Percentiles rank a stretch among this genome's conserved stretches.
Evolutionary conservation across 768 basidiomycete genomes (phyloP).

Genomic region (Termitomyces sp.): DNA sequence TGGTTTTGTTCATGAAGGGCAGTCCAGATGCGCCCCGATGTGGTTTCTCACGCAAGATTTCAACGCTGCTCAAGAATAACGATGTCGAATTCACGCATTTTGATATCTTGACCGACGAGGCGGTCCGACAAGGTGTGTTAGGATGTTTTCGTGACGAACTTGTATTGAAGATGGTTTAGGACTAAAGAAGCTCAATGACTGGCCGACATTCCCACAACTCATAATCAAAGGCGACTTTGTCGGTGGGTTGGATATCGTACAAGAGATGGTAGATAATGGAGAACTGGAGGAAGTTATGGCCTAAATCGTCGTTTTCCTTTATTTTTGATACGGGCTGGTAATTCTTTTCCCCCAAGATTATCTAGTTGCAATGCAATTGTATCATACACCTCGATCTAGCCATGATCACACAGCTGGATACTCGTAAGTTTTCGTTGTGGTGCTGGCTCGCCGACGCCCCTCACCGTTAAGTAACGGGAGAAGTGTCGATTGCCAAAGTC

Average conservation of each 20-base stretch:
- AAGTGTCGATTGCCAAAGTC: no score
- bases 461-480: no score
- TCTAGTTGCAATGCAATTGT: not conserved
- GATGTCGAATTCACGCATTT: conserved; percentile 67
- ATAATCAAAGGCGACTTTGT: conserved; percentile 88
- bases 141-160: not conserved
- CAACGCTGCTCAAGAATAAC: conserved; percentile 58
- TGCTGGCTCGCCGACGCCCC: no score
- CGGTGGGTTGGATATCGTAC: conserved; percentile 90
- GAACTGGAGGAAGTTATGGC: conserved; percentile 56
- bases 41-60: conserved; percentile 79
- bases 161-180: conserved; percentile 30
- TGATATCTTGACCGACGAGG: conserved; percentile 80
- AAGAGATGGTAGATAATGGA: conserved; percentile 79
- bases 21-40: conserved; percentile 72
- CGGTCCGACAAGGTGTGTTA: conserved; percentile 67
- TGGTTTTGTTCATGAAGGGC: conserved; percentile 93
- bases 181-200: conserved; percentile 74
- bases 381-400: conserved; percentile 3
- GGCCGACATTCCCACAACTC: conserved; percentile 88
- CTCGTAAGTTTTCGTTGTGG: no score
- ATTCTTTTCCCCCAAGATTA: not conserved
- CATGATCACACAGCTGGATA: no score
- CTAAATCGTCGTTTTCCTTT: conserved; percentile 3
- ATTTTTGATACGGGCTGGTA: not conserved